These are phyloP conservation scores for Mucor saturninus DNA, from an alignment of 371 early-diverging fungal genomes.

Conservation along the genomic window DNA sequence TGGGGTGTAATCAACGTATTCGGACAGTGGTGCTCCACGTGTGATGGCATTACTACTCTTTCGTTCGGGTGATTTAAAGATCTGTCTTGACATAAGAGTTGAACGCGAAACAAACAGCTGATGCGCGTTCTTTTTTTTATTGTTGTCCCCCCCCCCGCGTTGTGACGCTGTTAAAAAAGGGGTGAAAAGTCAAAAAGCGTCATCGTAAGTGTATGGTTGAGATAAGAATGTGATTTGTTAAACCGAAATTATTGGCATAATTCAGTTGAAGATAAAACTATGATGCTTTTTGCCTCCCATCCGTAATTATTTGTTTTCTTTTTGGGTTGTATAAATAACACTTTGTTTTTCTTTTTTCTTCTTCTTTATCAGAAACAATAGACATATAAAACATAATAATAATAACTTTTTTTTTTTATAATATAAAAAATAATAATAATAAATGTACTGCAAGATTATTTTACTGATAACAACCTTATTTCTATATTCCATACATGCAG, in stretches of 20 bases:
- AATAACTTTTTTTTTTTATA: neutral
- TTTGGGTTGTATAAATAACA: neutral
- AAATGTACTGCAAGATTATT: slow-evolving; percentile 11
- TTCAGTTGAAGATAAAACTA: neutral
- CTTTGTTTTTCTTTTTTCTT: neutral
- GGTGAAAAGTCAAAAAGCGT: too few relatives aligned
- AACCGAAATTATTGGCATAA: too few relatives aligned
- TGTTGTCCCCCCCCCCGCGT: too few relatives aligned
- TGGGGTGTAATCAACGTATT: slow-evolving; percentile 53
- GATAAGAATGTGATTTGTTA: too few relatives aligned
- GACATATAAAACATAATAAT: too few relatives aligned
- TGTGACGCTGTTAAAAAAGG: too few relatives aligned
- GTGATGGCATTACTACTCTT: neutral
- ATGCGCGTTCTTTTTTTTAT: too few relatives aligned
- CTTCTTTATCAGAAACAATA: too few relatives aligned
- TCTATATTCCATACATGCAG: neutral
- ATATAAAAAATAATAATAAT: neutral
- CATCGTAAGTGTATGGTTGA: too few relatives aligned
- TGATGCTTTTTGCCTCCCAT: neutral
- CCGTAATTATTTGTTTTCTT: neutral
- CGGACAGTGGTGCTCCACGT: neutral
- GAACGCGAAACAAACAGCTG: too few relatives aligned
- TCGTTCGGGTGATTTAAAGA: slow-evolving; percentile 7
- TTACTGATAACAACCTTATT: neutral
- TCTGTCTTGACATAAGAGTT: neutral